Evolutionary conservation across 768 basidiomycete genomes (phyloP), one percentile per base, ranked within the genome.

Genomic region (Daedaleopsis nitida): DNA sequence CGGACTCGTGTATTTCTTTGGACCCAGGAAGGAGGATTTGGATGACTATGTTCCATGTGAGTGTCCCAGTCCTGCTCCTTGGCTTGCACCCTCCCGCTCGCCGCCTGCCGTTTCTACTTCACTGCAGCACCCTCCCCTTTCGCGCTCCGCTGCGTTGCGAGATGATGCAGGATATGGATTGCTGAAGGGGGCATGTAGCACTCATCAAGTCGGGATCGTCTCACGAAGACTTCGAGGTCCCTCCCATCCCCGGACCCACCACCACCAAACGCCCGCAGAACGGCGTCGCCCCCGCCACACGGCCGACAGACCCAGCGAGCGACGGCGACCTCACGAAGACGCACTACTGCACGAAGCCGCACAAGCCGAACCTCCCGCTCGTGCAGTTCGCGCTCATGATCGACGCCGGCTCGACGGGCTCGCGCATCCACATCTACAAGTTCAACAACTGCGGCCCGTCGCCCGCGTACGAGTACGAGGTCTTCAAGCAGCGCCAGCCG

Each of bases 391-490:
- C 94, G 0, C 83, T 98, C 69, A 97, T 98, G 88, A 92, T 98
- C 76, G 97, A 99, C 74, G 96, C 97, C 0, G 97, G 97, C 23
- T 98, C 96, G 17, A 97, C 95, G 0, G 97, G 96, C 19, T 97
- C 96, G 0, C 86, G 97, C 17, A 95, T 98, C 69, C 97, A 99
- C 81, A 83, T 98, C 35, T 99, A 98, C 87, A 98, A 97, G 72
- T 98, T 98, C 85, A 83, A 96, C 82, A 88, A 94, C 78, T 95
- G 94, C 78, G 79, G 80, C 0, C 73, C 87, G 0, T 84, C 89
- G 0, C 87, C 94, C 1, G 71, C 79, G 21, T 92, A 91, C 75
- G 96, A 98, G 72, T 95, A 95, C 78, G 97, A 99, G 71, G 89
- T 91, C 8, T 98, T 98, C 82, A 84, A 84, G 69, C 84, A 86